A percentile compares a stretch with the other conserved stretches of the same genome.
These are phyloP conservation scores for Durusdinium trenchii DNA, from an alignment of 73 alveolate species.

Conservation along the genomic window DNA sequence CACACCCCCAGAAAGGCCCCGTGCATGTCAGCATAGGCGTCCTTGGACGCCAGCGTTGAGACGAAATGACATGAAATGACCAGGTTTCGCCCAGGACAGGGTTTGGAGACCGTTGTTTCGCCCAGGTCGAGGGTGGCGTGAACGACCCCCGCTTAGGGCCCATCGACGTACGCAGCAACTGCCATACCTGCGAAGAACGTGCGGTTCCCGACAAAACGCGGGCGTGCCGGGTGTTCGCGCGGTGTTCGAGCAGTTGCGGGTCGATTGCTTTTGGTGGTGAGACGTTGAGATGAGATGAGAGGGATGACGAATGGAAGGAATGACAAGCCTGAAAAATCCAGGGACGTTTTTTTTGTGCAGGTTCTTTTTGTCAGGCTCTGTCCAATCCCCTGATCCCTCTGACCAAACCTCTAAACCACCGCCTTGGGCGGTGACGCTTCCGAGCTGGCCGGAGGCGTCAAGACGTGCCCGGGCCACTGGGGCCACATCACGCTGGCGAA, in stretches of 20 bases:
- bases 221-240: neutral
- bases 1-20: no score
- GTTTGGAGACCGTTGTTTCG: neutral
- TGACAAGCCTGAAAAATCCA: neutral
- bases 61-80: no score
- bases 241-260: neutral
- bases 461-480: constrained; percentile 89
- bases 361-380: neutral
- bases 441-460: neutral
- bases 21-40: no score
- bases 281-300: neutral
- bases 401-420: neutral
- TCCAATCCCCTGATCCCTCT: neutral
- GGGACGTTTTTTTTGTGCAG: neutral
- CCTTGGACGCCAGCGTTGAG: no score
- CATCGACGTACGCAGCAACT: constrained; percentile 41
- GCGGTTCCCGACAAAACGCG: neutral
- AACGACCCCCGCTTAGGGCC: constrained; percentile 89
- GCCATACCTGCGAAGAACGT: constrained; percentile 48
- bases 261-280: neutral
- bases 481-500: constrained; percentile 86
- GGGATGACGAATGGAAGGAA: neutral
- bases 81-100: neutral
- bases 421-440: neutral
- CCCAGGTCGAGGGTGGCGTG: constrained; percentile 78